These are phyloP conservation scores for Aciculosporium take DNA, from an alignment of 2,329 filamentous ascomycete species.

Conservation along the genomic window DNA sequence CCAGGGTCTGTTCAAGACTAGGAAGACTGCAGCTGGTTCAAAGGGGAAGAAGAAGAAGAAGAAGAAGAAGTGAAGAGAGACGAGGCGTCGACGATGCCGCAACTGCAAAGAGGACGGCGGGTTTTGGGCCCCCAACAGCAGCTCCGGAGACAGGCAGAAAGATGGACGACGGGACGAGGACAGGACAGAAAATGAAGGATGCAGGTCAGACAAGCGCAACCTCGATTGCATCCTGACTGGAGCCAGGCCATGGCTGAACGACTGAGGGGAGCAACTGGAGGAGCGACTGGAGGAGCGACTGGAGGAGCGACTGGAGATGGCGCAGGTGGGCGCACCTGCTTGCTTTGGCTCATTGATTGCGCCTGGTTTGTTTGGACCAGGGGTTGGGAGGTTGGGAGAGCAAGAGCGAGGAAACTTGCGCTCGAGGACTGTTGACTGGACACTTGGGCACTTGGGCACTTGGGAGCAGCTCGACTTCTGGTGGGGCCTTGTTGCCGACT, in stretches of 20 bases:
- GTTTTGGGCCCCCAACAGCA: not conserved
- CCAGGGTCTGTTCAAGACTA: conserved; percentile 1
- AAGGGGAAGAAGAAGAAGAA: not conserved
- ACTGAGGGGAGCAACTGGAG: not conserved
- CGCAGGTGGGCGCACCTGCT: not conserved
- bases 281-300: not conserved
- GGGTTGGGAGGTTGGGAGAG: too few species aligned
- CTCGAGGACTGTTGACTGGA: too few species aligned
- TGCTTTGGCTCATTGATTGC: not conserved
- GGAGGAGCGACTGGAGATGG: too few species aligned
- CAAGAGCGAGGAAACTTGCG: too few species aligned
- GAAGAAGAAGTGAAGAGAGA: not conserved
- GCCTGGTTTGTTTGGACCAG: too few species aligned
- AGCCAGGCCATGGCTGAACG: not conserved
- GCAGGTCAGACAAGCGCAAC: not conserved
- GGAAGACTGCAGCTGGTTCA: not conserved
- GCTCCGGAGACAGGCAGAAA: not conserved
- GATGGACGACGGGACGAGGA: not conserved
- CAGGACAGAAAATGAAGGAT: not conserved
- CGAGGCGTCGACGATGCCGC: not conserved
- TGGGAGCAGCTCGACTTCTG: too few species aligned
- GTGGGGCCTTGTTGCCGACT: not conserved
- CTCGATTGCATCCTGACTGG: too few species aligned
- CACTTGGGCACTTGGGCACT: too few species aligned
- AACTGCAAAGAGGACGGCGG: not conserved